phyloP scores from a whole-genome alignment of 768 basidiomycete species.

The Leccinum broughii region DNA sequence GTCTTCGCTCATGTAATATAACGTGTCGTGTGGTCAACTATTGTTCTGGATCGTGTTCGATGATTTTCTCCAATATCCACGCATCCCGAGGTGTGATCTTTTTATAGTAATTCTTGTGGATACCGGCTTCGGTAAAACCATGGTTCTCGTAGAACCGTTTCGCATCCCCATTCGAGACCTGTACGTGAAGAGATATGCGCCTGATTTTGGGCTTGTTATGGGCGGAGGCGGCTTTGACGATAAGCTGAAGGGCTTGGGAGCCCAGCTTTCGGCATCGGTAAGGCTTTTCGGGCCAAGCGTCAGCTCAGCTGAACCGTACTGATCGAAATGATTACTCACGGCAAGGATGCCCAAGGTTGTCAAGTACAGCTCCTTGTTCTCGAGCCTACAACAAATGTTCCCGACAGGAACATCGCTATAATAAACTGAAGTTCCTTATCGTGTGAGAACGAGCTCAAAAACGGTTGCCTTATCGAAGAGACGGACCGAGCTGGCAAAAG shows the following conservation, averaged over 20 bases:
- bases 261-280: slow-evolving; percentile 82
- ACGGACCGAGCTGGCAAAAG: slow-evolving; percentile 85
- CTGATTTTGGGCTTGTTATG: slow-evolving; percentile 62
- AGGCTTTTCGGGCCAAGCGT: slow-evolving; percentile 49
- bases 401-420: slow-evolving; percentile 93
- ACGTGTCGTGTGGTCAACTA: slow-evolving; percentile 25
- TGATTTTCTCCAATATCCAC: slow-evolving; percentile 77
- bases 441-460: slow-evolving; percentile 24
- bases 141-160: slow-evolving; percentile 83
- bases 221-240: slow-evolving; percentile 62
- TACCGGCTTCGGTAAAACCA: slow-evolving; percentile 68
- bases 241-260: slow-evolving; percentile 65
- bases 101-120: slow-evolving; percentile 83
- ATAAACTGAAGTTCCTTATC: slow-evolving; percentile 58
- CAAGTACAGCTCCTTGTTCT: slow-evolving; percentile 66
- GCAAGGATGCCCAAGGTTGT: slow-evolving; percentile 93
- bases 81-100: slow-evolving; percentile 83
- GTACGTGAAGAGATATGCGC: slow-evolving; percentile 83
- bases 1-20: slow-evolving; percentile 34
- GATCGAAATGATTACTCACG: slow-evolving; percentile 45
- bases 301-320: slow-evolving; percentile 14
- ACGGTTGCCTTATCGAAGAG: slow-evolving; percentile 14
- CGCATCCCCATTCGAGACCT: slow-evolving; percentile 75
- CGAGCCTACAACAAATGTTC: slow-evolving; percentile 82
- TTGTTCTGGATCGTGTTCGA: slow-evolving; percentile 33